A percentile compares a stretch with the other conserved stretches of the same genome.
phyloP scores from a whole-genome alignment of 352 stramenopile genomes.

The Globisporangium acanthophoron region DNA sequence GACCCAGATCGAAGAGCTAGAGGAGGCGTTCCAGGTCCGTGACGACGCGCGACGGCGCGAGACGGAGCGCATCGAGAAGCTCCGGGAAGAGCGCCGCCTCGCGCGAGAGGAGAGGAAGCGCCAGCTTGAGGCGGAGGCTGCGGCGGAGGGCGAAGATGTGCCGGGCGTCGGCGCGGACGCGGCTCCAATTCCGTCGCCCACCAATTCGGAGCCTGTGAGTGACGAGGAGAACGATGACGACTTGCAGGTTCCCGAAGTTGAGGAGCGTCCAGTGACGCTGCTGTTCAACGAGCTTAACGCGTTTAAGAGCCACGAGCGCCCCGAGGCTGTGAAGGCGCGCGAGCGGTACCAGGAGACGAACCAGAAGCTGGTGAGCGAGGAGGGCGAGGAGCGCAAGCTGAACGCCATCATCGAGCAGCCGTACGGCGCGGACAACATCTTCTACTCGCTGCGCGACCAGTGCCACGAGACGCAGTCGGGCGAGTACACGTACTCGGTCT shows the following conservation, averaged over 20 bases:
- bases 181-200: background rate
- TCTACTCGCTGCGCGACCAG: conserved; percentile 63
- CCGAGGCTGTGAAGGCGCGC: conserved; percentile 37
- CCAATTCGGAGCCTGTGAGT: conserved; percentile 5
- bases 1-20: conserved; percentile 42
- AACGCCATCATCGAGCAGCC: conserved; percentile 36
- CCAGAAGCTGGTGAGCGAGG: conserved; percentile 26
- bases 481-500: conserved; percentile 86
- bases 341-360: conserved; percentile 38
- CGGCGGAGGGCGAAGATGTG: conserved; percentile 7
- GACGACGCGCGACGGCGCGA: conserved; percentile 50
- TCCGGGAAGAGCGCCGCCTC: conserved; percentile 43
- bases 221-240: conserved; percentile 32
- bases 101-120: conserved; percentile 18
- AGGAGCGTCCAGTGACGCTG: conserved; percentile 50
- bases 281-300: conserved; percentile 49
- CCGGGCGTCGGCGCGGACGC: conserved; percentile 12
- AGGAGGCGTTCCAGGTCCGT: conserved; percentile 40
- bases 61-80: conserved; percentile 40
- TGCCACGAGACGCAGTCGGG: conserved; percentile 63
- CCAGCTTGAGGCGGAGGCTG: conserved; percentile 20
- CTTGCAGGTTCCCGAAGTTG: conserved; percentile 38
- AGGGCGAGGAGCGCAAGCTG: conserved; percentile 26
- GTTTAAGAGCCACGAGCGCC: conserved; percentile 37
- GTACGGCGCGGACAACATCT: conserved; percentile 59